Conservation (phyloP, 352 stramenopile species). For the Pythium chondricola region DNA sequence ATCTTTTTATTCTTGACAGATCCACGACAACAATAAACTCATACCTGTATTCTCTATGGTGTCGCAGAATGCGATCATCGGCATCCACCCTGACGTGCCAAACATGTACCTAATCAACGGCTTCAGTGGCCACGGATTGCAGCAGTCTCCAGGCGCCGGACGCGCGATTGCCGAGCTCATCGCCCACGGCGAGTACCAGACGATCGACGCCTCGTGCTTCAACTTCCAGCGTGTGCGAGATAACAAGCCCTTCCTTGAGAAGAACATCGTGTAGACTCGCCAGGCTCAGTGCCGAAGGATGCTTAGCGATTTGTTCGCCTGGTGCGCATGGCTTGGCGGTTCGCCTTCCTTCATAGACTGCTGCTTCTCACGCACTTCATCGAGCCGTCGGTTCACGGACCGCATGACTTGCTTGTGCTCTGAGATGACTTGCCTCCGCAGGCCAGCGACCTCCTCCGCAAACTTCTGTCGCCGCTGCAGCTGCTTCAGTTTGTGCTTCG, state of each 20-base stretch:
- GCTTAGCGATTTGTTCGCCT: constrained; percentile 35
- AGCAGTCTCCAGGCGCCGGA: constrained; percentile 72
- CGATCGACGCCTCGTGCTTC: constrained; percentile 69
- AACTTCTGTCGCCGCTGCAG: constrained; percentile 36
- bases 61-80: constrained; percentile 76
- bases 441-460: constrained; percentile 39
- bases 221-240: constrained; percentile 59
- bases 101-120: constrained; percentile 84
- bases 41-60: too few species aligned
- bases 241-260: constrained; percentile 68
- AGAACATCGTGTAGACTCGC: constrained; percentile 55
- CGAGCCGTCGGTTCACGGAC: constrained; percentile 53
- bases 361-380: constrained; percentile 34
- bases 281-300: constrained; percentile 55
- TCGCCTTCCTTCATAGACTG: background rate
- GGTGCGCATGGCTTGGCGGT: background rate
- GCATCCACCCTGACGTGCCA: constrained; percentile 60
- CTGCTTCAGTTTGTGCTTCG: constrained; percentile 25
- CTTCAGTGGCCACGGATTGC: constrained; percentile 78
- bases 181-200: constrained; percentile 59
- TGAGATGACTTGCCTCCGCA: constrained; percentile 43
- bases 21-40: too few species aligned
- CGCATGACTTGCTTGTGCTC: constrained; percentile 65
- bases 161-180: constrained; percentile 76
- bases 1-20: too few species aligned